Percentiles rank a stretch among this genome's conserved stretches.
Conservation (phyloP, 345 rosid genomes). For the Erodium maritimum region DNA sequence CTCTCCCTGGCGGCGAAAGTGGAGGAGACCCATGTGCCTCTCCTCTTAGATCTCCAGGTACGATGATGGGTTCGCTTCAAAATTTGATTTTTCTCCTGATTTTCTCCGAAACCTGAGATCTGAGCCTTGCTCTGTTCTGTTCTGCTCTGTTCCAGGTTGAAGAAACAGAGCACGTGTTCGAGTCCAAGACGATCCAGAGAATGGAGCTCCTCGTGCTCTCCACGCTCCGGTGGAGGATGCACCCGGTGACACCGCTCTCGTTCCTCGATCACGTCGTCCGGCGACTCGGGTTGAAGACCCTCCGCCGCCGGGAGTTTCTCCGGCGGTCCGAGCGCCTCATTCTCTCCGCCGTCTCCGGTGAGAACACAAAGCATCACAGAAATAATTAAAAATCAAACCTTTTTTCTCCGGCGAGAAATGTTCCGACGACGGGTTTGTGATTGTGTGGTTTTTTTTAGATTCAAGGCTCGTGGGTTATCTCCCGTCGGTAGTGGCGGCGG, state of each 20-base stretch:
- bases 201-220: slow-evolving; percentile 88
- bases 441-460: slow-evolving; percentile 42
- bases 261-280: slow-evolving; percentile 62
- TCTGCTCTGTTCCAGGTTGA: slow-evolving; percentile 10
- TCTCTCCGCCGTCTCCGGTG: slow-evolving; percentile 56
- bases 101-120: too few species aligned
- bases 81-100: too few species aligned
- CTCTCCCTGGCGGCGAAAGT: slow-evolving; percentile 91
- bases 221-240: slow-evolving; percentile 79
- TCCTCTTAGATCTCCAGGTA: slow-evolving; percentile 81
- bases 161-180: slow-evolving; percentile 55
- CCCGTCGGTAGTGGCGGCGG: slow-evolving; percentile 77
- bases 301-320: slow-evolving; percentile 25
- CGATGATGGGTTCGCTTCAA: background rate
- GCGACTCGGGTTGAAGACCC: slow-evolving; percentile 65
- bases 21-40: slow-evolving; percentile 80
- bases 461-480: slow-evolving; percentile 48
- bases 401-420: too few species aligned
- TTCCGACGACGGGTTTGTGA: too few species aligned
- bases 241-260: slow-evolving; percentile 73
- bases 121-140: background rate
- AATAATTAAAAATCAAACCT: too few species aligned
- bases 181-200: slow-evolving; percentile 73
- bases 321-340: slow-evolving; percentile 50
- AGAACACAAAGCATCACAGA: slow-evolving; percentile 13